Base-by-base conservation (phyloP, 129 eudicot species). In the Saussurea involucrata region DNA sequence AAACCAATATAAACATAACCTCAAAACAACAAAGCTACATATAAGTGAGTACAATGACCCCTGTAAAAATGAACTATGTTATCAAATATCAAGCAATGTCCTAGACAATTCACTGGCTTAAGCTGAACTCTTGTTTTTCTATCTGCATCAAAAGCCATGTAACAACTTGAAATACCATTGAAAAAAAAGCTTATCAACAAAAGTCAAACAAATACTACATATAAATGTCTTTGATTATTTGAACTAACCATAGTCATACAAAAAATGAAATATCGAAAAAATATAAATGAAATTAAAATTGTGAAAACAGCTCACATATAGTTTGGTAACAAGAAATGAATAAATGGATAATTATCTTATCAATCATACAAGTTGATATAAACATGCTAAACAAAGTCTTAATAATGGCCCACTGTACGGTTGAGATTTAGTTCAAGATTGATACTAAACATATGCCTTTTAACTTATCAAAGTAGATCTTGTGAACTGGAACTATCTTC, bases 51-150 rank as follows among this genome's bases (percentile, higher is more conserved):
- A 12, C 22, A 69, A 86, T 74, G 58, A 91, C 98, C 98, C 74
- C 98, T 86, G 68, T 94, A 91, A 31, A 96, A 94, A 73, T 92
- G 98, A 57, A 87, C 93, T 84, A 93, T 86, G 71, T 87, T 80
- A 72, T 91, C 92, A 64, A 94, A 94, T 71, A 94, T 89, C 74
- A 89, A 85, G 78, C 97, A 94, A 77, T 91, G 97, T 31, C 96
- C 97, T 1, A 97, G 96, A 81, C 98, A 95, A 79, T 95, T 95
- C 98, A 95, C 91, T 28, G 98, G 98, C 87, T 95, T 95, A 12
- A 94, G 94, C 93, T 97, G 46, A 91, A 94, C 79, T 94, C 92
- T 85, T 94, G 98, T 49, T 89, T 87, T 61, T 92, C 99, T 68
- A 95, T 83, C 97, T 95, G 91, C 87, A 85, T 12, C 15, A 64